Evolutionary conservation across 116 monocot genomes (phyloP).

Genomic region (Iris pallida): DNA sequence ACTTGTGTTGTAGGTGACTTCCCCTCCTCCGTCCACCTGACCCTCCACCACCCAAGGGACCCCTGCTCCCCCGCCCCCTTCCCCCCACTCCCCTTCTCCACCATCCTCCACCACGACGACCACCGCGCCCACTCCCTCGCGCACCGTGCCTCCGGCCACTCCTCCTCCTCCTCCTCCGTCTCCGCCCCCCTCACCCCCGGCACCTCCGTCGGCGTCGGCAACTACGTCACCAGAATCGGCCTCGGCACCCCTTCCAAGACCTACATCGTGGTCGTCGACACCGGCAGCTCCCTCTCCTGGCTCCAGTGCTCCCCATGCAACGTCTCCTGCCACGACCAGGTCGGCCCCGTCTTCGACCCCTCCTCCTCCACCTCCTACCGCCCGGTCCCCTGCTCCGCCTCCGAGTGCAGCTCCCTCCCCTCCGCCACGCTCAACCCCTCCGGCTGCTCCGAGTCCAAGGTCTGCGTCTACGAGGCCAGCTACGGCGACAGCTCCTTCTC

Average conservation of each 20-base stretch:
- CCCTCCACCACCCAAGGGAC: conserved; percentile 54
- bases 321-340: conserved; percentile 70
- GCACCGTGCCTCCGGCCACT: conserved; percentile 17
- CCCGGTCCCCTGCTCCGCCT: conserved; percentile 45
- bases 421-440: conserved; percentile 73
- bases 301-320: conserved; percentile 84
- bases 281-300: conserved; percentile 85
- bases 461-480: conserved; percentile 73
- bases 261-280: conserved; percentile 76
- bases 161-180: conserved; percentile 6
- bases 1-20: too few species aligned
- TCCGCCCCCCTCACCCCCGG: conserved; percentile 56
- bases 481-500: conserved; percentile 94
- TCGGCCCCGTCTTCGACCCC: conserved; percentile 68
- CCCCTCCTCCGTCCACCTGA: conserved; percentile 21
- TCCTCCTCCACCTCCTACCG: conserved; percentile 49
- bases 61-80: conserved; percentile 50
- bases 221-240: conserved; percentile 60
- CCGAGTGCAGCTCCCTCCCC: conserved; percentile 40
- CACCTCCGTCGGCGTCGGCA: conserved; percentile 63
- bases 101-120: conserved; percentile 54
- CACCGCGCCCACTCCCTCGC: conserved; percentile 36
- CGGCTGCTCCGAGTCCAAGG: conserved; percentile 34
- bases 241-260: conserved; percentile 56
- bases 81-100: conserved; percentile 29